phyloP scores from a whole-genome alignment of 345 rosid genomes.

The Raphanus raphanistrum region DNA sequence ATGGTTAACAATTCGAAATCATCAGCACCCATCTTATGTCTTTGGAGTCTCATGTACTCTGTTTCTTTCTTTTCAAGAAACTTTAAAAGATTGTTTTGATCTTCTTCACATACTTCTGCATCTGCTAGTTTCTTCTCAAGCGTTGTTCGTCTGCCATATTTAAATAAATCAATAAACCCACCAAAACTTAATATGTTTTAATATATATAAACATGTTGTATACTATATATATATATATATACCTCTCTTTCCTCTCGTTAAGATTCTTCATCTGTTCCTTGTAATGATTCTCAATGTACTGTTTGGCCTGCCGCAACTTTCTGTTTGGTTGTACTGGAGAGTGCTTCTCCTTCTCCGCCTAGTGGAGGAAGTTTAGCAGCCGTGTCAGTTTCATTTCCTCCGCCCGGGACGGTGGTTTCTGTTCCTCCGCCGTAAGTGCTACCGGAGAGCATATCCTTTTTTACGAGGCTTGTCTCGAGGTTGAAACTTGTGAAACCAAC shows the following conservation, averaged over 20 bases:
- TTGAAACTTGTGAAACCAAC: background rate
- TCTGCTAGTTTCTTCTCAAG: background rate
- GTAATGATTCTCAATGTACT: background rate
- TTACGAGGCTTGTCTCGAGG: background rate
- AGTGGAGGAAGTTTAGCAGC: background rate
- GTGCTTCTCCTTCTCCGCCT: background rate
- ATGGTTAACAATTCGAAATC: background rate
- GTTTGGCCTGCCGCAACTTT: background rate
- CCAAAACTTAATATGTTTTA: background rate
- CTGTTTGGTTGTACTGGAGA: background rate
- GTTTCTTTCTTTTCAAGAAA: background rate
- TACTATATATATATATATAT: background rate
- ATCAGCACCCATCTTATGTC: background rate
- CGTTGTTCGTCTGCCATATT: background rate
- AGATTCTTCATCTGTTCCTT: background rate
- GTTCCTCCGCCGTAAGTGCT: background rate
- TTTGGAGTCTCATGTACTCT: background rate
- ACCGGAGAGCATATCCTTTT: background rate
- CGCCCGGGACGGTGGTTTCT: background rate
- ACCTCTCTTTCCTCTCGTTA: background rate
- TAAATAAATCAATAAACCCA: background rate
- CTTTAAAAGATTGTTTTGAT: background rate
- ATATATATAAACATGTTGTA: background rate
- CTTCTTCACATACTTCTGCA: background rate
- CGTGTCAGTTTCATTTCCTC: background rate